phyloP scores from a whole-genome alignment of 2,329 filamentous ascomycete species.

The Talaromyces verruculosus region DNA sequence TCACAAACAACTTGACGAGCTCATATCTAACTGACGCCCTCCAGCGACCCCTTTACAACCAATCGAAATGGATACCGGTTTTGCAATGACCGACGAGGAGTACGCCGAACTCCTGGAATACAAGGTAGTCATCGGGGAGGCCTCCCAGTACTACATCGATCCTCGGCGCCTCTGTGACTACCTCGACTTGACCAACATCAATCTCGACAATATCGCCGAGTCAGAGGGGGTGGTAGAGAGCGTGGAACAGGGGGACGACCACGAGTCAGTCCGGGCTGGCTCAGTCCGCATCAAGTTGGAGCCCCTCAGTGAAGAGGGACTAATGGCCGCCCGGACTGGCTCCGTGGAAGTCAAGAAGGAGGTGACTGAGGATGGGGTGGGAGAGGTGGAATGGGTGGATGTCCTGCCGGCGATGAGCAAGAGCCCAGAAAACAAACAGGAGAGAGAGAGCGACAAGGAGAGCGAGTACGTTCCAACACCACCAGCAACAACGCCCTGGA shows the following conservation, averaged over 20 bases:
- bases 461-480: background rate
- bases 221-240: background rate
- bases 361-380: background rate
- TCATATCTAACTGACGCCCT: background rate
- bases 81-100: constrained; percentile 6
- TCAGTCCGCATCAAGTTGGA: background rate
- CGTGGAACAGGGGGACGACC: background rate
- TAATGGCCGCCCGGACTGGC: background rate
- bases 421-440: background rate
- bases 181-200: background rate
- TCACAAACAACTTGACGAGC: background rate
- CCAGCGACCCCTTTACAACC: background rate
- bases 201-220: background rate
- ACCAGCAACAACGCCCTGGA: background rate
- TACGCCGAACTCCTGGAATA: constrained; percentile 1
- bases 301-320: background rate
- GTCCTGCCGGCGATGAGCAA: background rate
- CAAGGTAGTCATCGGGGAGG: background rate
- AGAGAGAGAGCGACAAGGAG: background rate
- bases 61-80: background rate
- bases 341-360: background rate
- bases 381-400: background rate
- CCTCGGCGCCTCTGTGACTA: background rate
- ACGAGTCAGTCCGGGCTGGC: background rate
- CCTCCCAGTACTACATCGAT: background rate